Percentiles rank a stretch among this genome's conserved stretches.
Evolutionary conservation across 495 filamentous ascomycete species (phyloP).

Genomic region (Astrothelium macrocarpum): DNA sequence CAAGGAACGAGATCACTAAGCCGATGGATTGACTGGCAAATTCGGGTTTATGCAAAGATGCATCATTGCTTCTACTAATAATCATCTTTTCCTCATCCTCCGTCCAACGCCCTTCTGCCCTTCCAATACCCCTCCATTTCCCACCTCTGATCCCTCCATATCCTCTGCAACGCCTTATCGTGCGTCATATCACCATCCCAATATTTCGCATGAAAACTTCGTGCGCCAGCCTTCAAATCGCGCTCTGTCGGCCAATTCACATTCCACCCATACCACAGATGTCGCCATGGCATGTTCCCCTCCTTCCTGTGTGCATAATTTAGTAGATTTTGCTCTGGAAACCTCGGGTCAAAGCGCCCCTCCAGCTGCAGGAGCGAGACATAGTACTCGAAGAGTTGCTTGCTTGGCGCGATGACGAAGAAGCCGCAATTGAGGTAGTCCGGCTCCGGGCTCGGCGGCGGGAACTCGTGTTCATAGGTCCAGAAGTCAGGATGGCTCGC

Average conservation of each 20-base stretch:
- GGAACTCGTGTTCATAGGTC: constrained; percentile 17
- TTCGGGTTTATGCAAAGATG: not conserved
- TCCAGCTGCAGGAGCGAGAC: constrained; percentile 12
- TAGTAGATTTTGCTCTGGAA: constrained; percentile 20
- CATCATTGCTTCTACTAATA: not conserved
- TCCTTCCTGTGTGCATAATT: constrained; percentile 22
- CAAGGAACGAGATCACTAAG: too few relatives aligned
- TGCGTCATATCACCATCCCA: constrained; percentile 23
- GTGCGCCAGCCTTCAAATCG: constrained; percentile 21
- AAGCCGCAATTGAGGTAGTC: constrained; percentile 23
- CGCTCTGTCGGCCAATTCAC: constrained; percentile 22
- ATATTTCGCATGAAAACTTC: constrained; percentile 22
- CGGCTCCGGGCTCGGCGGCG: constrained; percentile 11
- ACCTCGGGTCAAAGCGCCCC: constrained; percentile 13
- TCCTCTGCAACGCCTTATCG: constrained; percentile 22
- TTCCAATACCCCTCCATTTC: constrained; percentile 24
- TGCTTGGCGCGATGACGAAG: constrained; percentile 19
- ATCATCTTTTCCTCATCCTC: not conserved
- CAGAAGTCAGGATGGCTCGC: constrained; percentile 15
- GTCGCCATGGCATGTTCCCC: constrained; percentile 23
- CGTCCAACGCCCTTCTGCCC: constrained; percentile 8
- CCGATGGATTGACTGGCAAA: not conserved
- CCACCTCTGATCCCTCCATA: constrained; percentile 21
- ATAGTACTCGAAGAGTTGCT: constrained; percentile 21
- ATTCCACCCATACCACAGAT: constrained; percentile 27